These are phyloP conservation scores for Aspergillus ustus DNA, from an alignment of 2,329 filamentous ascomycete species.

Conservation along the genomic window DNA sequence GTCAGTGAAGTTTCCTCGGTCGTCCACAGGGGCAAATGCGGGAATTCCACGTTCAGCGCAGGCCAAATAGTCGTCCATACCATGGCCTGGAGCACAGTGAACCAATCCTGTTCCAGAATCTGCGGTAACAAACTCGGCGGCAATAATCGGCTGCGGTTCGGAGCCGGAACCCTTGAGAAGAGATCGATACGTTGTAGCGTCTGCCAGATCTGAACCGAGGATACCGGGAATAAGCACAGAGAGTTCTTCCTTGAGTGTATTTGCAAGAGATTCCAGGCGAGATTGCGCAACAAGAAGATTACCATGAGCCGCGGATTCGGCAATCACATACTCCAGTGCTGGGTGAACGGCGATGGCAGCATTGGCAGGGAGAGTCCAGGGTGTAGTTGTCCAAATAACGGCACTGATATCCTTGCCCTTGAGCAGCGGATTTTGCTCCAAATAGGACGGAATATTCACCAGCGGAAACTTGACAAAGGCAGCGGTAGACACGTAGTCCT, in stretches of 20 bases:
- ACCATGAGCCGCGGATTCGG: conserved; percentile 61
- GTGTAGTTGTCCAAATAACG: conserved; percentile 98
- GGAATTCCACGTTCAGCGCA: conserved; percentile 73
- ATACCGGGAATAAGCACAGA: conserved; percentile 61
- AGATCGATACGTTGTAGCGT: conserved; percentile 69
- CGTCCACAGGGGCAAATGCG: conserved; percentile 81
- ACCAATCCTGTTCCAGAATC: conserved; percentile 95
- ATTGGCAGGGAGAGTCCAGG: conserved; percentile 96
- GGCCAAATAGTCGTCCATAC: conserved; percentile 92
- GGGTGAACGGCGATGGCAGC: conserved; percentile 81
- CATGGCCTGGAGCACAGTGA: conserved; percentile 90
- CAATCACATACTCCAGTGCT: conserved; percentile 73
- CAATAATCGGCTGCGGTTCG: conserved; percentile 70
- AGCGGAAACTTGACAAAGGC: conserved; percentile 79
- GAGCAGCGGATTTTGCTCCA: conserved; percentile 47
- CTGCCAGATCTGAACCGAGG: conserved; percentile 67
- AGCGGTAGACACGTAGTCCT: conserved; percentile 62
- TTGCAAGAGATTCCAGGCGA: conserved; percentile 64
- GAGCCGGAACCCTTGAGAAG: conserved; percentile 66
- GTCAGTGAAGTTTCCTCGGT: conserved; percentile 77
- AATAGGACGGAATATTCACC: conserved; percentile 48
- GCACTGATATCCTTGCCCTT: conserved; percentile 65
- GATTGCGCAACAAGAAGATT: conserved; percentile 73
- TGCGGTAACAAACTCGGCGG: conserved; percentile 86
- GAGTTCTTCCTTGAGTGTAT: conserved; percentile 55